Evolutionary conservation across 2,329 filamentous ascomycete genomes (phyloP).

Genomic region (Sphaceloma murrayae): DNA sequence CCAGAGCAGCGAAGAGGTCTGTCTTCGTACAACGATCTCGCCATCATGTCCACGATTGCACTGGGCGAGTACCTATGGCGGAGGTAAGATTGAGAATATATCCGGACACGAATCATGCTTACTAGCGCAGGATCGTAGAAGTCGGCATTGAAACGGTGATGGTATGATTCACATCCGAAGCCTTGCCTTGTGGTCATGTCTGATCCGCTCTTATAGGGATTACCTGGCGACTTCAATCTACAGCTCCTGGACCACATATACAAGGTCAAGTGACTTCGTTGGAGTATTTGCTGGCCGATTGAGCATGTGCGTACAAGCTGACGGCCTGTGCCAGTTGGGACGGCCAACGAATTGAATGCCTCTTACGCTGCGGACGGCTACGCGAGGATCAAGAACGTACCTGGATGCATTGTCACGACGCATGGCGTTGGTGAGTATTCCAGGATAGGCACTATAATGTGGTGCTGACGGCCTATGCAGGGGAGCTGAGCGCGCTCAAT

Average conservation of each 20-base stretch:
- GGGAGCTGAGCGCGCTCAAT: slow-evolving; percentile 38
- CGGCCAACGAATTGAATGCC: slow-evolving; percentile 50
- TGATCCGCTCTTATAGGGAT: slow-evolving; percentile 23
- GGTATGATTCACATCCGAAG: neutral
- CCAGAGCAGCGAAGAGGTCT: neutral
- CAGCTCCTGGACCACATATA: slow-evolving; percentile 38
- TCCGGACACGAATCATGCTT: too few relatives aligned
- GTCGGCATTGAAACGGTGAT: slow-evolving; percentile 12
- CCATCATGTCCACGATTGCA: slow-evolving; percentile 8
- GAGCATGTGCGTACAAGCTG: too few relatives aligned
- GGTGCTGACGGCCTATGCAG: slow-evolving; percentile 15
- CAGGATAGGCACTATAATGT: too few relatives aligned
- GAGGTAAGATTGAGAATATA: slow-evolving; percentile 3
- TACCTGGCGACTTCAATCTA: slow-evolving; percentile 40
- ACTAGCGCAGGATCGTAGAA: slow-evolving; percentile 14
- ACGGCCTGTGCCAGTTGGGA: slow-evolving; percentile 36
- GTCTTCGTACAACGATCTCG: neutral
- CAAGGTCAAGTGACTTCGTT: slow-evolving; percentile 32
- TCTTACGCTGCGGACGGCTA: slow-evolving; percentile 52
- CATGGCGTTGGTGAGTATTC: slow-evolving; percentile 45
- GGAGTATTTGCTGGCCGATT: slow-evolving; percentile 19
- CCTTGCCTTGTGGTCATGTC: neutral
- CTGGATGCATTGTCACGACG: slow-evolving; percentile 46
- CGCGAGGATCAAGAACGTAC: slow-evolving; percentile 44
- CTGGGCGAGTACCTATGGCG: slow-evolving; percentile 15